phyloP scores from a whole-genome alignment of 345 rosid species.

The Bruguiera parviflora region DNA sequence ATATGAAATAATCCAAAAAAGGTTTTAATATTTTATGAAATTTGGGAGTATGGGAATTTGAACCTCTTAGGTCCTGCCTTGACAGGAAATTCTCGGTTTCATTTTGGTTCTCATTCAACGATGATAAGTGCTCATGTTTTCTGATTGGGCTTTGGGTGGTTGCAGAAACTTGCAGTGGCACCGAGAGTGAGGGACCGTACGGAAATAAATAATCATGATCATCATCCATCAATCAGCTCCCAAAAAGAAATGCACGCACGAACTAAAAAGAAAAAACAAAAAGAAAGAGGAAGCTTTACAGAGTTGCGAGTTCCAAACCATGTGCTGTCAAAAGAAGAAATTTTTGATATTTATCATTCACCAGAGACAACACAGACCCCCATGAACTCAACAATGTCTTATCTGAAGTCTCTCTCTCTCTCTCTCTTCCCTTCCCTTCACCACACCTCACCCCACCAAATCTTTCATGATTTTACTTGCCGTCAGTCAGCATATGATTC shows the following conservation, averaged over 20 bases:
- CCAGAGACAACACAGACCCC: constrained; percentile 28
- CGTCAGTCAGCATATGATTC: constrained; percentile 33
- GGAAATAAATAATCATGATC: constrained; percentile 6
- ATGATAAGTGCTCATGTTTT: not conserved
- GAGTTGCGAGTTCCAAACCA: constrained; percentile 8
- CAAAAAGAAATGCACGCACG: constrained; percentile 23
- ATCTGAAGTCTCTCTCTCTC: constrained; percentile 19
- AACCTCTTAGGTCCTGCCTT: no score
- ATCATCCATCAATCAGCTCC: constrained; percentile 15
- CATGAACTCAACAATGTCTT: constrained; percentile 29
- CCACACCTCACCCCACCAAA: constrained; percentile 66
- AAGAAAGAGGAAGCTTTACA: constrained; percentile 17
- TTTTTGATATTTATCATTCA: constrained; percentile 20
- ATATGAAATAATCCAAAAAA: no score
- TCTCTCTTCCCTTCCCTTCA: constrained; percentile 13
- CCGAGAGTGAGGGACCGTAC: constrained; percentile 15
- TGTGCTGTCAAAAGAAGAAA: constrained; percentile 45
- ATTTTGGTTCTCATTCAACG: no score
- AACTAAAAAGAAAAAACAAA: not conserved
- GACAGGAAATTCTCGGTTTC: no score
- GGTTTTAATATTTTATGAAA: no score
- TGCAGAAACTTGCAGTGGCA: not conserved
- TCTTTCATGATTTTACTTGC: constrained; percentile 54
- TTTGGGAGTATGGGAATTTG: no score
- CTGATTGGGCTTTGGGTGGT: constrained; percentile 13